These are phyloP conservation scores for Daldinia loculata DNA, from an alignment of 495 filamentous ascomycete species.

Conservation along the genomic window DNA sequence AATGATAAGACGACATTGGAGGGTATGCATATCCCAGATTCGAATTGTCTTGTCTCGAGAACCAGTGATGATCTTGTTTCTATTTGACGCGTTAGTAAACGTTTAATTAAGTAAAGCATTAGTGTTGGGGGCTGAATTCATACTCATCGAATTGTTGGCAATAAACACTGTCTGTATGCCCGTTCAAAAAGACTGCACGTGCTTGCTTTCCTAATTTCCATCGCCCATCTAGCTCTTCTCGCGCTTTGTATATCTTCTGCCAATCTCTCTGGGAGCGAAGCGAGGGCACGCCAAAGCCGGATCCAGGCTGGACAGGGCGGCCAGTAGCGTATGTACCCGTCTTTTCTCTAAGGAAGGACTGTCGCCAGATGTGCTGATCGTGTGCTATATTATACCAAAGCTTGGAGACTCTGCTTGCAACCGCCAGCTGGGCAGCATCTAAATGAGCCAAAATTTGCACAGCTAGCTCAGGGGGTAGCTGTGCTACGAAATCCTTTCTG, in stretches of 20 bases:
- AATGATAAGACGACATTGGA: constrained; percentile 82
- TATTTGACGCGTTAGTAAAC: constrained; percentile 50
- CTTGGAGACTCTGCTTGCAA: constrained; percentile 67
- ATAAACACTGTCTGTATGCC: constrained; percentile 94
- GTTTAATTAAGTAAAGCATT: background rate
- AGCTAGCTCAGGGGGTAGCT: constrained; percentile 75
- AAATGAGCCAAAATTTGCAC: constrained; percentile 76
- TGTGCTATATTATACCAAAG: constrained; percentile 69
- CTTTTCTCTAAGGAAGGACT: constrained; percentile 76
- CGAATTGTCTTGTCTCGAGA: constrained; percentile 94
- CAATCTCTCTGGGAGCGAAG: constrained; percentile 70
- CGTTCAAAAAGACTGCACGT: constrained; percentile 85
- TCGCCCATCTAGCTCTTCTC: constrained; percentile 74
- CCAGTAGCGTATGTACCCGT: constrained; percentile 62
- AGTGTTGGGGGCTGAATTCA: constrained; percentile 34
- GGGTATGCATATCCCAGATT: constrained; percentile 91
- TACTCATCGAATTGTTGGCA: constrained; percentile 98
- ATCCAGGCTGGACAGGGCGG: constrained; percentile 53
- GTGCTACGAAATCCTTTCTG: constrained; percentile 69
- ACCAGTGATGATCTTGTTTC: constrained; percentile 93
- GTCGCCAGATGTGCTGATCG: constrained; percentile 78
- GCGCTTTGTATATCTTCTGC: constrained; percentile 83
- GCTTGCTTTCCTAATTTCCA: constrained; percentile 79
- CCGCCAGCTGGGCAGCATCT: constrained; percentile 70
- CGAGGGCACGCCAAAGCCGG: constrained; percentile 58